These are phyloP conservation scores for Ceratobasidium sp. DNA, from an alignment of 1,284 basidiomycete genomes.

Conservation along the genomic window DNA sequence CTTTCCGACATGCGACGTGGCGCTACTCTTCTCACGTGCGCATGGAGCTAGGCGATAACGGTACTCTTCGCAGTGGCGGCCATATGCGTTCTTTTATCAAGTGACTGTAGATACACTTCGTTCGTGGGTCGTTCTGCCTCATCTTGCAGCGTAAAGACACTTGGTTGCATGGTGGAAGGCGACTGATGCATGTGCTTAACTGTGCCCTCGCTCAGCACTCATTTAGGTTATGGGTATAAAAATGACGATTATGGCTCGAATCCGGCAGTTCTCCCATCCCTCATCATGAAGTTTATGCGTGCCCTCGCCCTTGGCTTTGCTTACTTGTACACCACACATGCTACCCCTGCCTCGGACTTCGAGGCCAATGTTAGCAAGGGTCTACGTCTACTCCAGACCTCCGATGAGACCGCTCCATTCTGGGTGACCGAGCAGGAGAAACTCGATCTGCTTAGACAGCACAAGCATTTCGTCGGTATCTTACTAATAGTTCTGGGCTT, in stretches of 20 bases:
- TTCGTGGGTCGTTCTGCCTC: not conserved
- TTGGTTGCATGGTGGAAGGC: not conserved
- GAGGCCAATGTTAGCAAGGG: constrained; percentile 40
- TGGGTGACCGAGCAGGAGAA: constrained; percentile 43
- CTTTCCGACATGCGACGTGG: constrained; percentile 19
- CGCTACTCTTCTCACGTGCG: not conserved
- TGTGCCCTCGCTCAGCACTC: not conserved
- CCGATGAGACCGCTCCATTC: constrained; percentile 28
- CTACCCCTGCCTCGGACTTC: constrained; percentile 36
- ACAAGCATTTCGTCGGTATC: constrained; percentile 40
- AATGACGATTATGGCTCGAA: not conserved
- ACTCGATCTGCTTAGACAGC: constrained; percentile 25
- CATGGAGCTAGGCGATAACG: constrained; percentile 18
- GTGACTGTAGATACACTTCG: constrained; percentile 4
- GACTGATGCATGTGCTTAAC: constrained; percentile 3
- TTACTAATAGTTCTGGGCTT: not conserved
- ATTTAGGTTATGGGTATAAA: not conserved
- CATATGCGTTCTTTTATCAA: not conserved
- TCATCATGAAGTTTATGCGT: constrained; percentile 38
- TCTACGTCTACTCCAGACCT: constrained; percentile 37
- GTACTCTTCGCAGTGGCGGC: not conserved
- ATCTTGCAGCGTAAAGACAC: not conserved
- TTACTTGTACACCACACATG: constrained; percentile 20
- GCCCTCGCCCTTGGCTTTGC: constrained; percentile 44
- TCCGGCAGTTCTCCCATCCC: too few relatives aligned